These are phyloP conservation scores for Hondaea fermentalgiana DNA, from an alignment of 108 stramenopile genomes.

Conservation along the genomic window DNA sequence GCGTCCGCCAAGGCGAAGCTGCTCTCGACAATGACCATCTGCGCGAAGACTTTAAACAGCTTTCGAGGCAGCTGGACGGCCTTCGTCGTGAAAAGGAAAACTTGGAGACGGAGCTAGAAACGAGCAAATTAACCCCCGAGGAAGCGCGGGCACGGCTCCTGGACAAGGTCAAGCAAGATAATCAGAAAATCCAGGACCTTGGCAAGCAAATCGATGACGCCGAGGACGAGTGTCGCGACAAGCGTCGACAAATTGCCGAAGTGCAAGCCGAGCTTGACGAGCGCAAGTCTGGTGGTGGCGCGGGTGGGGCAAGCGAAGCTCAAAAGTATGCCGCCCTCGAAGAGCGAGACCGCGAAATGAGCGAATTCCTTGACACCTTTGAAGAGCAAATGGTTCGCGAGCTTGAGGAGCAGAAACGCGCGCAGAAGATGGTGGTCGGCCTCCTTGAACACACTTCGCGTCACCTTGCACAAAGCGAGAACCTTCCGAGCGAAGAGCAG, in stretches of 20 bases:
- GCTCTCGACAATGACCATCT: background rate
- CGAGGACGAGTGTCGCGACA: background rate
- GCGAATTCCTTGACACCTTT: conserved; percentile 44
- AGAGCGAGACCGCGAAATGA: conserved; percentile 56
- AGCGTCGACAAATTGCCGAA: conserved; percentile 4
- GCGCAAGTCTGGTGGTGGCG: background rate
- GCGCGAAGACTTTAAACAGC: conserved; percentile 24
- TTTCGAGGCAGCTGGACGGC: background rate
- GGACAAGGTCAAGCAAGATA: conserved; percentile 27
- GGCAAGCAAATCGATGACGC: conserved; percentile 22
- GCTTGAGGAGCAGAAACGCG: conserved; percentile 28
- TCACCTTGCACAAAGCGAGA: conserved; percentile 35
- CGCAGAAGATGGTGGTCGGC: conserved; percentile 44
- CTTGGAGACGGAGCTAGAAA: conserved; percentile 44
- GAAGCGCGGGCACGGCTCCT: conserved; percentile 38
- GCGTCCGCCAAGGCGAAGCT: background rate
- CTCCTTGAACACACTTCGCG: conserved; percentile 55
- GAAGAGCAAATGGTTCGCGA: conserved; percentile 25
- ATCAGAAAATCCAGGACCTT: conserved; percentile 25
- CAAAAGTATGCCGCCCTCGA: conserved; percentile 46
- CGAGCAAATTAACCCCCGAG: conserved; percentile 49
- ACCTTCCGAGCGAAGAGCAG: conserved; percentile 31
- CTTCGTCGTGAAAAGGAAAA: conserved; percentile 35
- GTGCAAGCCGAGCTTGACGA: conserved; percentile 17
- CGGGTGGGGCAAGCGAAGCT: background rate